Evolutionary conservation across 441 rosid genomes (phyloP).

Genomic region (Sinapis alba): DNA sequence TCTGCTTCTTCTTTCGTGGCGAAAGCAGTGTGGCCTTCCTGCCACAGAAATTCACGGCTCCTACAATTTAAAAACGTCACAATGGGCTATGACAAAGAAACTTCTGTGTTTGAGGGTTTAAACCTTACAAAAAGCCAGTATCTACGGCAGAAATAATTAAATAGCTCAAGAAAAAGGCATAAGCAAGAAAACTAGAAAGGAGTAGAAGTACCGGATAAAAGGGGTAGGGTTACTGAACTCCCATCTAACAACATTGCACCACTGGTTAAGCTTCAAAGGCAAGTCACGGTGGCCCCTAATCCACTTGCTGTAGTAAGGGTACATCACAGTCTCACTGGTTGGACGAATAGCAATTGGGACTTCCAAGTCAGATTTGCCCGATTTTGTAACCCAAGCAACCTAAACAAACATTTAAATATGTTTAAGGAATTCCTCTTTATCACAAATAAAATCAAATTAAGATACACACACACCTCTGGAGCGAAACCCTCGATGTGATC

Average conservation of each 20-base stretch:
- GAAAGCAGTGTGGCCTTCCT: slow-evolving; percentile 98
- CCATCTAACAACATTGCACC: slow-evolving; percentile 99
- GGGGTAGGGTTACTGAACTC: slow-evolving; percentile 99
- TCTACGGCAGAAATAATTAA: background rate
- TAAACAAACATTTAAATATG: slow-evolving; percentile 37
- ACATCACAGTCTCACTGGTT: slow-evolving; percentile 99
- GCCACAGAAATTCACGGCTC: slow-evolving; percentile 99
- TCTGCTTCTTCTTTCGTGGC: slow-evolving; percentile 95
- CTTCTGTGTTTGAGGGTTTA: background rate
- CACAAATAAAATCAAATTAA: background rate
- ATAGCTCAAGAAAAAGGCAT: background rate
- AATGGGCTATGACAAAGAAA: slow-evolving; percentile 13
- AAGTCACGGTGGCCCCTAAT: slow-evolving; percentile 97
- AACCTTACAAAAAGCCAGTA: background rate
- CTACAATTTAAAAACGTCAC: slow-evolving; percentile 43
- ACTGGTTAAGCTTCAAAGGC: slow-evolving; percentile 95
- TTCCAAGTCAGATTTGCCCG: slow-evolving; percentile 93
- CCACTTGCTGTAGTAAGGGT: slow-evolving; percentile 97
- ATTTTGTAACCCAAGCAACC: slow-evolving; percentile 99
- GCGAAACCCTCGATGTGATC: slow-evolving; percentile 98
- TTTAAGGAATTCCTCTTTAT: background rate
- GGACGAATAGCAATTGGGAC: slow-evolving; percentile 97
- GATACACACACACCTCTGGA: slow-evolving; percentile 78
- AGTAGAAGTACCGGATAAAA: slow-evolving; percentile 73
- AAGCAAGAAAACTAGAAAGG: slow-evolving; percentile 8